phyloP scores from a whole-genome alignment of 2,329 filamentous ascomycete genomes.

The Malbranchea cinnamomea region DNA sequence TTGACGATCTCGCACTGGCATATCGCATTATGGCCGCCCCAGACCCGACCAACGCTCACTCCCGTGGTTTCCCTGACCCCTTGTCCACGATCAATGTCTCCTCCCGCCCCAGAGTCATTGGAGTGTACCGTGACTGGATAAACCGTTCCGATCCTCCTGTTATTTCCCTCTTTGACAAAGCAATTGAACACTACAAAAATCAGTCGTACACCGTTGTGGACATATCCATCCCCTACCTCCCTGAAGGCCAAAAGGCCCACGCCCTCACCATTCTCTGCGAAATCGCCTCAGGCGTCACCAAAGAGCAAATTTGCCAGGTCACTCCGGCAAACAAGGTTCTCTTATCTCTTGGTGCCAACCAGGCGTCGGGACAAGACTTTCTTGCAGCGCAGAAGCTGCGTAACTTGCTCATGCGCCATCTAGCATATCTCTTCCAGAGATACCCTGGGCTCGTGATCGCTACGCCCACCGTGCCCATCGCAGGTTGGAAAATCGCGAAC shows the following conservation, averaged over 20 bases:
- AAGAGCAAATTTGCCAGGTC: conserved; percentile 40
- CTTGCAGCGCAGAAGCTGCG: conserved; percentile 60
- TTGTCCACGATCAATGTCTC: conserved; percentile 34
- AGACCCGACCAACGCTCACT: conserved; percentile 46
- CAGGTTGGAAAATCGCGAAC: conserved; percentile 54
- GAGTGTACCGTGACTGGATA: conserved; percentile 55
- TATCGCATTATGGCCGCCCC: conserved; percentile 67
- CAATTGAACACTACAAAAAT: conserved; percentile 39
- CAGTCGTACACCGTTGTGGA: conserved; percentile 31
- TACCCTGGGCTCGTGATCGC: conserved; percentile 66
- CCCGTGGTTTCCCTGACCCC: conserved; percentile 45
- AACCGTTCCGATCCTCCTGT: conserved; percentile 52
- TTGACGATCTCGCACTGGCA: conserved; percentile 63
- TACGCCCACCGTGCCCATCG: conserved; percentile 60
- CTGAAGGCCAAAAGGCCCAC: conserved; percentile 62
- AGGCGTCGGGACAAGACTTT: conserved; percentile 54
- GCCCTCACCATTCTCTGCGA: conserved; percentile 64
- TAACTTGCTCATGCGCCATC: conserved; percentile 61
- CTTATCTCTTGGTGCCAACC: conserved; percentile 43
- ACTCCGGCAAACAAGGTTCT: conserved; percentile 56
- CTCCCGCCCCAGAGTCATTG: conserved; percentile 44
- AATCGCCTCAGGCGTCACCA: conserved; percentile 37
- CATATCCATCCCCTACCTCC: conserved; percentile 41
- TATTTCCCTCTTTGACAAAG: conserved; percentile 42
- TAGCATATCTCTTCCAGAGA: conserved; percentile 52